These are phyloP conservation scores for Iodosphaeria phyllophila DNA, from an alignment of 2,329 filamentous ascomycete genomes.

Conservation along the genomic window DNA sequence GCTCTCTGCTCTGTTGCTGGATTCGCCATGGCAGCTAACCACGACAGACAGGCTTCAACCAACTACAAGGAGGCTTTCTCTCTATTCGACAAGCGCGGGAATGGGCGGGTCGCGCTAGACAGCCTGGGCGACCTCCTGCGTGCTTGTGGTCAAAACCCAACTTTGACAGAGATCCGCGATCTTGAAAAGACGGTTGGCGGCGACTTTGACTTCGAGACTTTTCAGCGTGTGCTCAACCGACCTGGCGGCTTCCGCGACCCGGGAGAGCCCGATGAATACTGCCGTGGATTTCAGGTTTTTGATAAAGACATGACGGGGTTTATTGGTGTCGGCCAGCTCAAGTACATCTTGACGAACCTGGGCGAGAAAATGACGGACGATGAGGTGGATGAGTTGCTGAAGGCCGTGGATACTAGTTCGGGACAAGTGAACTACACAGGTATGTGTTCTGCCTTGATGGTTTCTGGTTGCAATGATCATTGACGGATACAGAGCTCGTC, in stretches of 20 bases:
- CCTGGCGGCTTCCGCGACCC: constrained; percentile 96
- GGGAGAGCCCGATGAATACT: constrained; percentile 95
- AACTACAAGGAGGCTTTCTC: constrained; percentile 99
- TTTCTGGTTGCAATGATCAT: too few species aligned
- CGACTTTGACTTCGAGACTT: constrained; percentile 98
- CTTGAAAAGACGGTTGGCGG: constrained; percentile 76
- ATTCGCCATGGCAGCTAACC: constrained; percentile 15
- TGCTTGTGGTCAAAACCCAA: constrained; percentile 96
- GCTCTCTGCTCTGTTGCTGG: too few species aligned
- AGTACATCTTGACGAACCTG: constrained; percentile 94
- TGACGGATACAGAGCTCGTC: constrained; percentile 54
- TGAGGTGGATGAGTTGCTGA: constrained; percentile 95
- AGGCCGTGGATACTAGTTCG: constrained; percentile 89
- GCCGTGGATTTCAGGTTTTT: constrained; percentile 96
- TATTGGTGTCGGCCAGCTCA: constrained; percentile 92
- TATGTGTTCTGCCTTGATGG: too few species aligned
- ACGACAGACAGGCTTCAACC: constrained; percentile 46
- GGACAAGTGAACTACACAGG: constrained; percentile 97
- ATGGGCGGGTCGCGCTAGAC: constrained; percentile 73
- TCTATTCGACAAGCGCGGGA: constrained; percentile 98
- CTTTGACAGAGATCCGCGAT: constrained; percentile 77
- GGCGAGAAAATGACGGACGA: constrained; percentile 99
- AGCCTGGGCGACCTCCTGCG: constrained; percentile 84
- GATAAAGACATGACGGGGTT: constrained; percentile 98
- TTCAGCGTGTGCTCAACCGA: constrained; percentile 90